Base-by-base conservation (phyloP, 257 asterid species). In the Solanum medicagineum region DNA sequence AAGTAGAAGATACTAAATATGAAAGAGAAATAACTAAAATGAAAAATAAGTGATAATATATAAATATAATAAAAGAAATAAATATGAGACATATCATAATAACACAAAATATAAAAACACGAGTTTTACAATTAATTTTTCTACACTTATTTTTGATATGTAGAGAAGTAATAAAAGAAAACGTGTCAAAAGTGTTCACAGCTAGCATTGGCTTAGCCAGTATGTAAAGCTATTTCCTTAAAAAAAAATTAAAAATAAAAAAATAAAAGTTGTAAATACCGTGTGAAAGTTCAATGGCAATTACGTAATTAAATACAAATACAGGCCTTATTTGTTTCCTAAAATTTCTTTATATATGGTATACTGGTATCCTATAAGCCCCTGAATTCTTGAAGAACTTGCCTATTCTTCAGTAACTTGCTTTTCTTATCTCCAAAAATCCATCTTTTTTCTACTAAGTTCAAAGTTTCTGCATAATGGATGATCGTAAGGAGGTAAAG, bases 401-500 rank as follows among this genome's bases (percentile, higher is more conserved):
- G 62, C 9, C 15, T 14, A 15, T 49, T 22, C 6, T 24, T 24
- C 8, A 40, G 8, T 70, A 20, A 6, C 55, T 71, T 26, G 49
- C 75, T 40, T 45, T 74, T 74, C 83, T 77, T 77, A 53, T 77
- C 83, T 77, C 47, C 65, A 77, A 75, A 75, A 75, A 4, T 75
- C 45, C 44, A 19, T 14, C 3, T 26, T 13, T 22, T 74, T 74
- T 73, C 7, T 47, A 6, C 3, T 4, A 10, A 15, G 42, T 10
- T 16, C 51, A 51, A 24, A 77, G 8, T 51, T 74, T 40, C 24
- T 47, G 54, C 47, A 59, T 59, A 82, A 87, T 87, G 89, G 89
- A 87, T 66, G 63, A 87, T 56, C 75, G 87, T 59, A 87, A 85
- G 71, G 89, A 87, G 89, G 89, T 87, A 82, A 87, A 80, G 77